Base-by-base conservation (phyloP, 768 basidiomycete species). In the Boletus rufocinnamomeus region DNA sequence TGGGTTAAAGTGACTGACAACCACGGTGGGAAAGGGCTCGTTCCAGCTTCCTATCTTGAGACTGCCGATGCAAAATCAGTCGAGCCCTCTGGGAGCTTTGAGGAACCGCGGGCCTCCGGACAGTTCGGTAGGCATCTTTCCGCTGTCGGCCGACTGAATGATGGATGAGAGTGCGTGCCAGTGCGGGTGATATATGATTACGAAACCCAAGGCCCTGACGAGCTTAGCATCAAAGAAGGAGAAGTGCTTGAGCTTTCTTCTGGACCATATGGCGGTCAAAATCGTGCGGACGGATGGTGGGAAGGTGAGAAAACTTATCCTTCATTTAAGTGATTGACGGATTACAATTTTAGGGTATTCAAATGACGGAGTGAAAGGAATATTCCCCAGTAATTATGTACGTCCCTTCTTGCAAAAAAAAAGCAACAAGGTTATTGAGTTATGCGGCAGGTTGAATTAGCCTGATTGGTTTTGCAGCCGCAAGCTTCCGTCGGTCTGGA, bases 341-440 rank as follows among this genome's bases (percentile, higher is more conserved):
- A 66, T 69, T 63, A 60, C 25, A 65, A 69, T 63, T 61, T 47
- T 70, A 91, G 89, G 89, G 55, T 76, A 84, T 61, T 82, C 85
- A 63, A 72, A 76, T 51, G 69, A 73, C 56, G 86, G 89, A 54
- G 76, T 71, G 69, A 90, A 84, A 72, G 91, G 91, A 6, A 91
- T 93, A 66, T 93, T 93, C 76, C 91, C 91, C 28, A 91, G 88
- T 73, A 92, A 91, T 75, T 93, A 93, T 79, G 91, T 93, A 74
- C 73, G 90, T 80, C 50, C 53, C 34, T 37, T 48, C 53, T 54
- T 63, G 47, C 52, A 37, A 58, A 55, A 27, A 59, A 55, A 27
- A 58, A 51, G 58, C 54, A 43, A 54, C 54, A 63, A 57, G 58
- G 62, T 69, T 62, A 58, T 63, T 70, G 63, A 68, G 49, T 60